Evolutionary conservation across 2,329 filamentous ascomycete genomes (phyloP), one percentile per base, ranked within the genome.

Genomic region (Neonectria coccinea): DNA sequence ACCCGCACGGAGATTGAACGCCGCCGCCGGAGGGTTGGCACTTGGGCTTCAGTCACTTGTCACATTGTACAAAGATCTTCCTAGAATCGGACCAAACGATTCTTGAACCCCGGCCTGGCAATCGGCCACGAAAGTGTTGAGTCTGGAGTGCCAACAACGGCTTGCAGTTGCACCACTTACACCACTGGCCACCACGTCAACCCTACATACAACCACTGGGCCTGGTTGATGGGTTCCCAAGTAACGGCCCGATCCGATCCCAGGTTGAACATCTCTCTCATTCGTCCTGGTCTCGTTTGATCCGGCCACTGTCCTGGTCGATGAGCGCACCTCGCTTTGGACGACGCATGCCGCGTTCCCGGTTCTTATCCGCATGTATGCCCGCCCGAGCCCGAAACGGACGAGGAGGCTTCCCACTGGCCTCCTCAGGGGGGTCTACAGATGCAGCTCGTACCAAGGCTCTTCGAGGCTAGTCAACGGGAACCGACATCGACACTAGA

Each of bases 51-150:
- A 78, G 79, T 84, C 82, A 84, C 80, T 80, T 84, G 75, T 73
- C 77, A 85, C 83, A 82, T 73, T 61, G 58, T 56, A 74, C 72
- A 74, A 56, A 83, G 82, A 85, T 85, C 83, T 83, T 72, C 66
- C 81, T 83, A 73, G 70, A 70, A 72, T 70, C 65, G 41, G 62
- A 48, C 68, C 68, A 70, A 71, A 65, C 59, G 62, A 66, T 56
- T 51, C 55, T 67, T 65, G 64, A 29, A 61, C 53, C 50, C 56
- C 51, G 64, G 33, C 57, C 65, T 66, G 53, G 57, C 42, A 53
- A 39, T 60, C 62, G 54, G 55, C 65, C 65, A 54, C 65, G 62
- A 62, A 62, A 53, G 47, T 44, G 52, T 16, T 50, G 31, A 56
- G 39, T 42, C 50, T 29, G 44, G 8, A 25, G 51, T 62, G 45